These are phyloP conservation scores for Scheffersomyces quercinus DNA, from an alignment of 1,139 yeast species.

Conservation along the genomic window DNA sequence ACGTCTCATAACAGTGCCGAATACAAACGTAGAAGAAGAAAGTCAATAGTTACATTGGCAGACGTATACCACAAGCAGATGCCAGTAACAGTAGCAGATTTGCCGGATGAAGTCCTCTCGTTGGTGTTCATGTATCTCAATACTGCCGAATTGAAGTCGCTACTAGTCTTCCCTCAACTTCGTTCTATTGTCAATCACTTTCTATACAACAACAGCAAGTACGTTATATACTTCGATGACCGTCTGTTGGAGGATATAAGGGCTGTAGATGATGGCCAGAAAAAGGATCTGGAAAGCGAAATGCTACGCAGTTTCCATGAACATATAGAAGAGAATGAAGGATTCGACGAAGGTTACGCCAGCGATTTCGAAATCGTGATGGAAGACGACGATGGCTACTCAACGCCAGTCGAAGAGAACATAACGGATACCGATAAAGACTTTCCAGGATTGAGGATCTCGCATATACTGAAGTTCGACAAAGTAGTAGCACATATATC, in stretches of 20 bases:
- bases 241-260: background rate
- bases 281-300: background rate
- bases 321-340: background rate
- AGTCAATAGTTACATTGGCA: too few relatives aligned
- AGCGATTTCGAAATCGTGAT: background rate
- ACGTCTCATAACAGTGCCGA: too few relatives aligned
- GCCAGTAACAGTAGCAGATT: constrained; percentile 1
- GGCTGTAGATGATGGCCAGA: background rate
- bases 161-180: constrained; percentile 8
- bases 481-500: background rate
- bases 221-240: constrained; percentile 4
- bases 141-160: constrained; percentile 5
- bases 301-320: background rate
- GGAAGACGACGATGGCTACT: background rate
- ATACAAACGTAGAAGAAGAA: too few relatives aligned
- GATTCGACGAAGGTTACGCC: background rate
- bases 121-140: constrained; percentile 4
- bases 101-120: constrained; percentile 12
- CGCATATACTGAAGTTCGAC: background rate
- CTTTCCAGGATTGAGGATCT: background rate
- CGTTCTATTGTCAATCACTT: constrained; percentile 7
- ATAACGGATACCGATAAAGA: background rate
- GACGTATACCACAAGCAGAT: too few relatives aligned
- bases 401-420: background rate
- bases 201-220: constrained; percentile 10